Base-by-base conservation (phyloP, 2,329 filamentous ascomycete species). In the Juglanconis sp. region DNA sequence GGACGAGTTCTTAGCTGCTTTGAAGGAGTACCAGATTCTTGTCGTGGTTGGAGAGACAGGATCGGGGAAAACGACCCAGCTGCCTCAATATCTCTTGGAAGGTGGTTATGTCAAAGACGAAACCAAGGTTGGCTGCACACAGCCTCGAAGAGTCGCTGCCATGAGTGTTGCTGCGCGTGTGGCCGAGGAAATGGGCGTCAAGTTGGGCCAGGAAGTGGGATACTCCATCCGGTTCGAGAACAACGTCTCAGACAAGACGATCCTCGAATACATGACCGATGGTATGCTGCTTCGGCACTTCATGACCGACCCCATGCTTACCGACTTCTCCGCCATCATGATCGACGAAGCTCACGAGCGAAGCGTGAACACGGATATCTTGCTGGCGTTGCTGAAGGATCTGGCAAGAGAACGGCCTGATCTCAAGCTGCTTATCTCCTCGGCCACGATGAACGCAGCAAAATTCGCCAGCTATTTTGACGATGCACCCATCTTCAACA, bases 161-260 rank as follows among this genome's bases (percentile, higher is more conserved):
- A 98, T 98, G 94, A 95, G 90, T 69, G 94, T 98, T 24, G 94
- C 95, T n/a, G 87, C 91, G 49, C 92, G 95, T 81, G 95, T 99
- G 2, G 91, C 94, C 0, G 93, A 98, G 59, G 95, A 99, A 72
- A 90, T 96, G 78, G 92, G 90, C 0, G 89, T 92, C 62, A 93
- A 94, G 72, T 78, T 98, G 10, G 95, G 95, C 1, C 90, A 91
- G 64, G 92, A 97, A 70, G 94, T 98, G 32, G 95, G 95, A 15
- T 99, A 97, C 72, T 88, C 89, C 0, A 96, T 99, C 67, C 90
- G 95, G 63, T 99, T 98, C 68, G 95, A 99, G 71, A 91, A 97
- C 73, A 87, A 88, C 64, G 96, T 92, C 0, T 91, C 87, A 71
- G 92, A 96, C 68, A 96, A 96, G 76, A 98, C 95, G 0, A 81